Evolutionary conservation across 1,284 basidiomycete genomes (phyloP), one percentile per base, ranked within the genome.

Genomic region (Moniliella sp.): DNA sequence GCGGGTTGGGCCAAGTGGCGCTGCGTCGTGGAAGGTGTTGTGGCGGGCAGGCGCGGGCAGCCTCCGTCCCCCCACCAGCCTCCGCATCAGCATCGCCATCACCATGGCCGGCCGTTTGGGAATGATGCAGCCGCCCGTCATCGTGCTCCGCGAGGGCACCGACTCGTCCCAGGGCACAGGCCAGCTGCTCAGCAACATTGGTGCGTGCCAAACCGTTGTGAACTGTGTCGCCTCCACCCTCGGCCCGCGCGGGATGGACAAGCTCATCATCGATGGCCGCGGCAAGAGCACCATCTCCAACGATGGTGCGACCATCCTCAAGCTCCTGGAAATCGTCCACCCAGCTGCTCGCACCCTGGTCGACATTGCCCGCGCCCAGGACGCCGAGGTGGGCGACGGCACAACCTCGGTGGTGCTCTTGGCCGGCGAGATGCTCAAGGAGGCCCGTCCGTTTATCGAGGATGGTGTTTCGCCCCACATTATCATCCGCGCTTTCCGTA

Each of bases 181-280:
- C 7, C 88, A 97, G 64, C 66, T 94, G 31, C 70, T 97, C 29
- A 88, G 82, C 37, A 97, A 97, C 64, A 94, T 94, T 59, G 77
- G 49, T 27, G 58, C 50, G 4, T 61, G 50, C 34, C 21, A 43
- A 4, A 45, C 49, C 15, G 48, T 59, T 31, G 52, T 59, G 5
- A 39, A 48, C 1, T 55, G 51, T 32, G 56, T 59, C 13, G 73
- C 91, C 10, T 84, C 75, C 35, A 97, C 91, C 17, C 73, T 99
- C n/a, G 91, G 91, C 11, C 91, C 91, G 11, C 70, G 91, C 40
- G 91, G 91, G 41, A 94, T 94, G 86, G 88, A 94, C 66, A 97
- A 94, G 64, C 69, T 97, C 36, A 86, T 65, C 34, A 62, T 60
- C 33, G 46, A 54, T 31, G 48, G 47, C 25, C 74, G 83, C 36